These are phyloP conservation scores for Aspergillus fijiensis DNA, from an alignment of 2,329 filamentous ascomycete genomes.

Conservation along the genomic window DNA sequence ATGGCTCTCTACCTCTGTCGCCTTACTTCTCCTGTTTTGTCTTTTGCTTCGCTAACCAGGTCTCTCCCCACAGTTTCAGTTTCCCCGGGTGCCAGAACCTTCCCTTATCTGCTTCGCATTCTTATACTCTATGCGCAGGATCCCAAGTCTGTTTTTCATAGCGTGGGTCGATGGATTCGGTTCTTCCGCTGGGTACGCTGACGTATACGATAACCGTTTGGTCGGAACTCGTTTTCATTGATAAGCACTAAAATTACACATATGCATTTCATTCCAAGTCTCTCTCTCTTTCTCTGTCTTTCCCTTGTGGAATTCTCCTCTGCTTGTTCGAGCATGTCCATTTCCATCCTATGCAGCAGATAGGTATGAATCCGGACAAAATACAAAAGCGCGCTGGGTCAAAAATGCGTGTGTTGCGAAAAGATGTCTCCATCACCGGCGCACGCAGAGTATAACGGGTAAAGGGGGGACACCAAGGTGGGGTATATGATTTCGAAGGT, in stretches of 20 bases:
- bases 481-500: slow-evolving; percentile 26
- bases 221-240: slow-evolving; percentile 4
- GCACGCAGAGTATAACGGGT: slow-evolving; percentile 15
- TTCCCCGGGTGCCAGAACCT: no score
- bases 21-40: no score
- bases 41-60: no score
- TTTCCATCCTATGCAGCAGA: slow-evolving; percentile 33
- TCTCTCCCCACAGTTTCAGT: no score
- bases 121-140: no score
- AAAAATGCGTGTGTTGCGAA: not conserved
- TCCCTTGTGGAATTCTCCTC: not conserved
- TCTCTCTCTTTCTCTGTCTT: not conserved
- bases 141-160: no score
- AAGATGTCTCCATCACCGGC: slow-evolving; percentile 12
- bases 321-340: slow-evolving; percentile 4
- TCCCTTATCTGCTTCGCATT: no score
- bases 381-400: not conserved
- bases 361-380: slow-evolving; percentile 18
- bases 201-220: not conserved
- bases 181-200: no score
- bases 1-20: no score
- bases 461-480: slow-evolving; percentile 13
- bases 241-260: slow-evolving; percentile 10
- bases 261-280: not conserved
- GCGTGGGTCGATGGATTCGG: no score